Percentiles rank a stretch among this genome's conserved stretches.
Conservation (phyloP, 2,329 filamentous ascomycete genomes). For the Dothistroma septosporum region DNA sequence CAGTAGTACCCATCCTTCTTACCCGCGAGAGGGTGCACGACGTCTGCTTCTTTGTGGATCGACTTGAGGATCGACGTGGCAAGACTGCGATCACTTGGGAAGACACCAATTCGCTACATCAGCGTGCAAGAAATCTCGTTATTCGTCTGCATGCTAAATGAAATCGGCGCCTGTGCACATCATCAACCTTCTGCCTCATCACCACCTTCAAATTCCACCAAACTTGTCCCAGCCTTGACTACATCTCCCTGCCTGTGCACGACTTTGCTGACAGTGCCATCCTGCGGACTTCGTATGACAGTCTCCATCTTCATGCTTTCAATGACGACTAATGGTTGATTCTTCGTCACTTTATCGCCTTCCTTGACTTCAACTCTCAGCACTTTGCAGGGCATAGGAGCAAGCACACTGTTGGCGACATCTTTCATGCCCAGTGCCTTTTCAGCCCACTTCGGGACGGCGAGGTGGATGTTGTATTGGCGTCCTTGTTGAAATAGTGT, state of each 20-base stretch:
- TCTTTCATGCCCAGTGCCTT: slow-evolving; percentile 83
- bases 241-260: slow-evolving; percentile 47
- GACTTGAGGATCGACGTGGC: too few species aligned
- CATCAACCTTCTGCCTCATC: neutral
- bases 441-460: slow-evolving; percentile 72
- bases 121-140: too few species aligned
- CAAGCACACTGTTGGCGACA: slow-evolving; percentile 72
- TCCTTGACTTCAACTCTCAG: slow-evolving; percentile 81
- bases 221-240: slow-evolving; percentile 46
- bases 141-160: too few species aligned
- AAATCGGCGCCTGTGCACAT: neutral
- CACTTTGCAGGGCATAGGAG: slow-evolving; percentile 97
- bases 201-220: slow-evolving; percentile 42
- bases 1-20: too few species aligned
- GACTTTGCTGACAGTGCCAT: slow-evolving; percentile 46
- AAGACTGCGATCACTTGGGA: too few species aligned
- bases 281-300: slow-evolving; percentile 48
- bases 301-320: slow-evolving; percentile 57
- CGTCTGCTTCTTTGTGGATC: too few species aligned
- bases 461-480: slow-evolving; percentile 54
- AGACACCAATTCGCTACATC: too few species aligned
- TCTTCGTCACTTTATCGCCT: slow-evolving; percentile 78
- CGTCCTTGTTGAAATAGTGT: slow-evolving; percentile 71
- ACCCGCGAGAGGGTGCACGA: too few species aligned
- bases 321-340: slow-evolving; percentile 75